Conservation (phyloP, 108 stramenopile genomes). For the Bacterosira constricta region DNA sequence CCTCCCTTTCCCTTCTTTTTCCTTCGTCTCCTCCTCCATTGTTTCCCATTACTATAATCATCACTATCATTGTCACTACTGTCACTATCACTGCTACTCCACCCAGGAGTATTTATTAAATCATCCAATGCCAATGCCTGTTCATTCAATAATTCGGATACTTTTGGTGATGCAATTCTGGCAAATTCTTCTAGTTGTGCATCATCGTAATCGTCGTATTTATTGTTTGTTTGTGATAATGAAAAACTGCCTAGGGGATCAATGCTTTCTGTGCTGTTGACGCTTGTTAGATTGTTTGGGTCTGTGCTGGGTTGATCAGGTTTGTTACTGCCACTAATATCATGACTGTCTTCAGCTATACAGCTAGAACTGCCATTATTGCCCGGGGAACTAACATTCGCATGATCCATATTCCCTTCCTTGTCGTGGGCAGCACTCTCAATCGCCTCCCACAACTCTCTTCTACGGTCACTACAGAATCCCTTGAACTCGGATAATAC, state of each 20-base stretch:
- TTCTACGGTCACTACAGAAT: too few species aligned
- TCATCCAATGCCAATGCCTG: conserved; percentile 46
- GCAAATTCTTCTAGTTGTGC: conserved; percentile 36
- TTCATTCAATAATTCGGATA: conserved; percentile 50
- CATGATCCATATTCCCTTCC: too few species aligned
- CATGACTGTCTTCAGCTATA: neutral
- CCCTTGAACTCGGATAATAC: too few species aligned
- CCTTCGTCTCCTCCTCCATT: neutral
- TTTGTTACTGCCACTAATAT: neutral
- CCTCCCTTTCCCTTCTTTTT: neutral
- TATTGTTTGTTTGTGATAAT: neutral
- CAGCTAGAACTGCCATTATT: neutral
- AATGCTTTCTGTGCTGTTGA: neutral
- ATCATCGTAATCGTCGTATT: conserved; percentile 27
- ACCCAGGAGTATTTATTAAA: conserved; percentile 15
- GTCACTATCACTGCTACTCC: conserved; percentile 16
- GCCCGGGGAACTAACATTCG: too few species aligned
- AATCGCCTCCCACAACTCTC: too few species aligned
- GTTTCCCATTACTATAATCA: conserved; percentile 4
- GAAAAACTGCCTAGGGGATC: neutral
- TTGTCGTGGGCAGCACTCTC: too few species aligned
- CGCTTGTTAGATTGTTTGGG: neutral
- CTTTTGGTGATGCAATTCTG: conserved; percentile 42
- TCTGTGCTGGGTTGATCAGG: neutral
- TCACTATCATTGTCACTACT: neutral